Evolutionary conservation across 1,139 yeast species (phyloP), one percentile per base, ranked within the genome.

Genomic region (Spencermartinsiella ligniputridi): DNA sequence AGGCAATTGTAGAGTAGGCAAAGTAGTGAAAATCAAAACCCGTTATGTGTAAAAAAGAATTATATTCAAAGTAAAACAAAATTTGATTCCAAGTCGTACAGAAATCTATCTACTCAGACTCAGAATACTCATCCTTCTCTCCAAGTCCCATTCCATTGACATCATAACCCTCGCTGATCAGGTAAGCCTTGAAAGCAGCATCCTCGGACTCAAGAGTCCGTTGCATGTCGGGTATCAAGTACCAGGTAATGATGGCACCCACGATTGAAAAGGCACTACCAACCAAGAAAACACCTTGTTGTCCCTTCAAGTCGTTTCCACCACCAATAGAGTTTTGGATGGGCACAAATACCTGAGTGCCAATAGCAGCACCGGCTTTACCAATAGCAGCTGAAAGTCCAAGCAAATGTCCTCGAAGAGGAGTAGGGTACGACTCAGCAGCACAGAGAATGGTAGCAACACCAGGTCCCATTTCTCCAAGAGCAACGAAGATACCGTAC

Each of bases 391-490:
- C 96, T 33, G 95, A 89, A 55, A 88, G 75, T 55, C 92, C 92
- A 62, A 89, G 88, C 66, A 83, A 83, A 56, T 83, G 85, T 50
- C 96, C 97, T 69, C 96, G 80, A 43, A 88, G 75, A 22, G 95
- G 81, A n/a, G 96, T 83, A 35, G 96, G 85, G 44, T 81, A 75
- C 19, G 95, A 82, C 67, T 89, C 89, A 25, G 95, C 76, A 18
- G 96, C 94, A 49, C 88, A 70, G 46, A 84, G 68, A 54, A 96
- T 96, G 61, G 84, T 82, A 65, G 85, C 85, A 66, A 88, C 86
- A 68, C 97, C 97, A 11, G 95, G 90, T 18, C 96, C 95, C 64
- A 89, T 83, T 65, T 89, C 96, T 55, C 96, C 97, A 40, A 87
- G 71, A 3, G 95, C 73, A 59, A 79, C 70, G 63, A 88, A 88